Evolutionary conservation across 1,284 basidiomycete genomes (phyloP), one percentile per base, ranked within the genome.

Genomic region (Pulveroboletus sp.): DNA sequence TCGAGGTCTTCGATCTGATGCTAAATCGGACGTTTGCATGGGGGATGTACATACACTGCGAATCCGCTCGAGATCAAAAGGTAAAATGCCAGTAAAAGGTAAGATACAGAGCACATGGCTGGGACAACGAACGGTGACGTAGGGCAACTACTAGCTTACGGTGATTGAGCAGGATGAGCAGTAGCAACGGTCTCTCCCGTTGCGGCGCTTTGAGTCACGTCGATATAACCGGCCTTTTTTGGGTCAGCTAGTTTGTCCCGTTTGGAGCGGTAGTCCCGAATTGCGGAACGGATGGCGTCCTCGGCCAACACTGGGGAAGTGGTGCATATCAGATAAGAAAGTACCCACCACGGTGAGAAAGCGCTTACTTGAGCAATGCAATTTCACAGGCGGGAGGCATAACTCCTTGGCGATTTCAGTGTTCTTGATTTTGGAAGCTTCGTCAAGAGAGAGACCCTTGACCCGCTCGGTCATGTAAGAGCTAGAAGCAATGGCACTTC

Each of bases 371-470:
- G 89, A 91, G 65, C 88, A 94, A 76, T 93, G 91, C 48, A 96
- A 83, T 75, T 99, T 99, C 71, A 99, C 97, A 43, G 97, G 97
- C 11, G 97, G 97, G 51, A 99, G 78, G 68, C 89, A 91, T 18
- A 98, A 76, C 75, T 98, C 96, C 78, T 98, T 96, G 11, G 97
- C 97, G 71, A 99, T 99, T 75, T 99, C 97, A 10, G 96, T 99
- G 80, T 99, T 99, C 78, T 96, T 97, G 70, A 99, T 98, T 71
- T 90, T 87, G 56, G 92, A 93, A 15, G 97, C 97, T 63, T 96
- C 92, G 56, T 98, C 96, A 54, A 99, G 78, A 18, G 89, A 89
- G 65, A 99, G 81, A 25, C 97, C 97, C 79, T 91, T 97, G 64
- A 99, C 96, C 50, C 95, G 90, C 78, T 99, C 96, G 20, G 96